phyloP scores from a whole-genome alignment of 2,329 filamentous ascomycete species.

The Xylogone sp. region DNA sequence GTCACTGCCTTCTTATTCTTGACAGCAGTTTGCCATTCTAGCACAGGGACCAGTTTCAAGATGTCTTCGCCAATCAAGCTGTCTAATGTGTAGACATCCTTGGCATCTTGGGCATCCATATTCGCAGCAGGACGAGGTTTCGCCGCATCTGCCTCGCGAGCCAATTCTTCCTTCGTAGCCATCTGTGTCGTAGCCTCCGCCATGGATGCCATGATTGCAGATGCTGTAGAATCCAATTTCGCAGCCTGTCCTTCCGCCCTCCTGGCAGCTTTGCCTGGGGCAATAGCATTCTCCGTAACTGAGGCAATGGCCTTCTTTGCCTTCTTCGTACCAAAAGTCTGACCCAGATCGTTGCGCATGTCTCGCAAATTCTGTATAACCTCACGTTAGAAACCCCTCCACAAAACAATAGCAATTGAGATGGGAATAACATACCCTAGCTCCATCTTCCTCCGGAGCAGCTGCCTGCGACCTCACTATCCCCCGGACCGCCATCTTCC shows the following conservation, averaged over 20 bases:
- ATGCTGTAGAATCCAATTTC: conserved; percentile 51
- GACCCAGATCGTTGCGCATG: conserved; percentile 65
- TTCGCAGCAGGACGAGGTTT: conserved; percentile 74
- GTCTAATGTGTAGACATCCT: conserved; percentile 69
- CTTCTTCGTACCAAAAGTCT: conserved; percentile 82
- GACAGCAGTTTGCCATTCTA: conserved; percentile 70
- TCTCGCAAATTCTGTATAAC: conserved; percentile 50
- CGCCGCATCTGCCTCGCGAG: conserved; percentile 58
- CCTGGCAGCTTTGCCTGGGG: conserved; percentile 31
- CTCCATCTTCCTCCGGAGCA: conserved; percentile 40
- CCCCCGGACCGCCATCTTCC: conserved; percentile 59
- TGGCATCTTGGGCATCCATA: conserved; percentile 59
- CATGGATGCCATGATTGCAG: conserved; percentile 61
- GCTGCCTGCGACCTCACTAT: conserved; percentile 53
- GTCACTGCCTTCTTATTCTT: conserved; percentile 53
- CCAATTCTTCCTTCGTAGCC: conserved; percentile 62
- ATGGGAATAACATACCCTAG: conserved; percentile 27
- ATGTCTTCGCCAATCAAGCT: conserved; percentile 65
- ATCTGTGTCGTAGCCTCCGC: conserved; percentile 59
- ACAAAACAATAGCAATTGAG: no score
- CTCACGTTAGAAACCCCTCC: conserved; percentile 14
- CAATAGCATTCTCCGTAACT: conserved; percentile 67
- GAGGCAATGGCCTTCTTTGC: conserved; percentile 73
- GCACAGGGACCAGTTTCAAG: conserved; percentile 63
- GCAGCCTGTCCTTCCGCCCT: conserved; percentile 34